Conservation (phyloP, 768 basidiomycete species). For the Termitomyces heimii region DNA sequence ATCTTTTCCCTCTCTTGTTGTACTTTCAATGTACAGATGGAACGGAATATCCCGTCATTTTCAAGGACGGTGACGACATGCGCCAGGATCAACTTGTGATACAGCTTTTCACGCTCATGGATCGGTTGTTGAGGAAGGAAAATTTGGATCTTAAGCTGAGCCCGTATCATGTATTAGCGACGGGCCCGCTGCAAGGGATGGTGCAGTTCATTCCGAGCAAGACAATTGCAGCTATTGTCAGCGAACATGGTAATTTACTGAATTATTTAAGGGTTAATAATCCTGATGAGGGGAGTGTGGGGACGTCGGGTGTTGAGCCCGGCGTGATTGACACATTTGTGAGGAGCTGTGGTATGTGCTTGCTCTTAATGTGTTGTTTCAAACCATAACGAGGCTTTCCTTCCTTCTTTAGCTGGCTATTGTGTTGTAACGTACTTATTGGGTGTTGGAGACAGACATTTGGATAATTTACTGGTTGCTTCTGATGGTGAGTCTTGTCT, state of each 20-base stretch:
- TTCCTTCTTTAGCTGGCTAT: conserved; percentile 73
- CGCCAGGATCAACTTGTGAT: conserved; percentile 98
- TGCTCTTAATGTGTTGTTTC: neutral
- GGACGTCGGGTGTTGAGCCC: conserved; percentile 93
- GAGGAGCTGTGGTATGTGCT: conserved; percentile 81
- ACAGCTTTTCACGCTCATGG: conserved; percentile 98
- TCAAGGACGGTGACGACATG: conserved; percentile 99
- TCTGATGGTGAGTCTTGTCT: conserved; percentile 64
- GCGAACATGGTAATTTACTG: conserved; percentile 82
- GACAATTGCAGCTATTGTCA: conserved; percentile 91
- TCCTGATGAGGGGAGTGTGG: conserved; percentile 92
- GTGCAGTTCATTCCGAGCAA: conserved; percentile 94
- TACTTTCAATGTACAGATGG: conserved; percentile 86
- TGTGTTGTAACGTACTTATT: conserved; percentile 95
- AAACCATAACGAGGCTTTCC: neutral
- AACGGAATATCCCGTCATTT: conserved; percentile 89
- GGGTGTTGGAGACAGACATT: conserved; percentile 94
- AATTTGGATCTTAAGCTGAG: conserved; percentile 90
- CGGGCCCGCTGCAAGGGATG: conserved; percentile 91
- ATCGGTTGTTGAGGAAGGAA: conserved; percentile 86
- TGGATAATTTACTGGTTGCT: conserved; percentile 90
- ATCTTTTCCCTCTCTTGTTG: conserved; percentile 85
- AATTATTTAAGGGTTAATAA: conserved; percentile 83
- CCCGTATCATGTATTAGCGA: conserved; percentile 91
- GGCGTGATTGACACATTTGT: conserved; percentile 95